These are phyloP conservation scores for Pythium aphanidermatum DNA, from an alignment of 352 stramenopile genomes.

Conservation along the genomic window DNA sequence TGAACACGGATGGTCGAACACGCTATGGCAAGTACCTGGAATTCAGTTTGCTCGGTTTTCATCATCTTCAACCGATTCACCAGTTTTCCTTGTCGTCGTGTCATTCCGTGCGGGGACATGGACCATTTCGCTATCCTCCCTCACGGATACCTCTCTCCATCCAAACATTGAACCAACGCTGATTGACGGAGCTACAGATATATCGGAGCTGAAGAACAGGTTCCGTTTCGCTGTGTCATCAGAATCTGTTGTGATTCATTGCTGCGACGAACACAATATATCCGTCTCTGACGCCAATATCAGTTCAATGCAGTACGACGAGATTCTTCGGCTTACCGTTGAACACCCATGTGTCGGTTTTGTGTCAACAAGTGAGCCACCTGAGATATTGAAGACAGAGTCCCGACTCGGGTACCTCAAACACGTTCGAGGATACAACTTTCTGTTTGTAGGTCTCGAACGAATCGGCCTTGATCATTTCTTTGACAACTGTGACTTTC, in stretches of 20 bases:
- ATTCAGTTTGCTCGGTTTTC: conserved; percentile 78
- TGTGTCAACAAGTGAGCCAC: conserved; percentile 38
- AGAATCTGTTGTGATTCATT: conserved; percentile 41
- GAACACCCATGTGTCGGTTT: conserved; percentile 37
- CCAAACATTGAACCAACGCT: background rate
- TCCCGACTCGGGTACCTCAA: conserved; percentile 56
- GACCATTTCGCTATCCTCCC: conserved; percentile 53
- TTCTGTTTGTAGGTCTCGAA: conserved; percentile 39
- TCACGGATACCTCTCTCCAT: conserved; percentile 32
- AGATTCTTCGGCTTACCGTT: conserved; percentile 43
- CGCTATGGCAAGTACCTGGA: conserved; percentile 70
- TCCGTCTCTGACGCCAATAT: conserved; percentile 25
- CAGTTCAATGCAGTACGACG: conserved; percentile 42
- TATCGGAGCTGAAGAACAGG: conserved; percentile 1
- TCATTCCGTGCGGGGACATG: conserved; percentile 65
- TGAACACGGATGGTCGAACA: conserved; percentile 66
- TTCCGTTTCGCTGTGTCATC: conserved; percentile 10
- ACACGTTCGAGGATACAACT: conserved; percentile 58
- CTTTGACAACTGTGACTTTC: conserved; percentile 65
- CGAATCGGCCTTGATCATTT: conserved; percentile 67
- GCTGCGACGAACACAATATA: conserved; percentile 50
- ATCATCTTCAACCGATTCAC: conserved; percentile 3
- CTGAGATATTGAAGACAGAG: conserved; percentile 37
- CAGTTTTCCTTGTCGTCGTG: conserved; percentile 65
- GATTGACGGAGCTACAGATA: background rate